Conservation (phyloP, 2,329 filamentous ascomycete genomes). For the Corinectria fuckeliana region DNA sequence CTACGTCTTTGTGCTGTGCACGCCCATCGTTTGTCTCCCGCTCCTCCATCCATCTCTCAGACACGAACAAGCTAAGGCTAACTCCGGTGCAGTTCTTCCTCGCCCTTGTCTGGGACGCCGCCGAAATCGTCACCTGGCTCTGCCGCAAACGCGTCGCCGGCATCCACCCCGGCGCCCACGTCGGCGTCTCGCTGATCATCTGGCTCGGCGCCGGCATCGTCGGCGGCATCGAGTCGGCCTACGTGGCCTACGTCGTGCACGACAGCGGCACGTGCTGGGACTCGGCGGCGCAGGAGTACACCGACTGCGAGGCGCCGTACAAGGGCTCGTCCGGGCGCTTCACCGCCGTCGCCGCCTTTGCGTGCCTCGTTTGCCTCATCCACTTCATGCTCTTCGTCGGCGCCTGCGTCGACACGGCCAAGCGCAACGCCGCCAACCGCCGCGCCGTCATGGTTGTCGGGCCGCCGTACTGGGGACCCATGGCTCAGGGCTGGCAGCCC, state of each 20-base stretch:
- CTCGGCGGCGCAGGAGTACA: conserved; percentile 9
- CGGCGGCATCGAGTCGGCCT: conserved; percentile 33
- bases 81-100: conserved; percentile 42
- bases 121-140: conserved; percentile 48
- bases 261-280: conserved; percentile 23
- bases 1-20: conserved; percentile 20
- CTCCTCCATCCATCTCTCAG: neutral
- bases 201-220: conserved; percentile 44
- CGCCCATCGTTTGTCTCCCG: conserved; percentile 28
- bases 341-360: conserved; percentile 32
- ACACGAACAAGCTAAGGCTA: conserved; percentile 1
- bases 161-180: conserved; percentile 53
- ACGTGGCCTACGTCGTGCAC: conserved; percentile 20
- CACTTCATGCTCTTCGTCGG: conserved; percentile 49
- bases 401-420: conserved; percentile 48
- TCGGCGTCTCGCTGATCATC: conserved; percentile 50
- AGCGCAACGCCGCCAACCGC: conserved; percentile 35
- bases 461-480: conserved; percentile 39
- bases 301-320: conserved; percentile 11
- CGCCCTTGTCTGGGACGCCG: conserved; percentile 46
- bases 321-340: conserved; percentile 16
- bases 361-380: conserved; percentile 36
- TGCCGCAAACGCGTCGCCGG: conserved; percentile 42
- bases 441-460: conserved; percentile 38
- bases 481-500: conserved; percentile 41